Evolutionary conservation across 768 basidiomycete genomes (phyloP).

Genomic region (Lactarius akahatsu): DNA sequence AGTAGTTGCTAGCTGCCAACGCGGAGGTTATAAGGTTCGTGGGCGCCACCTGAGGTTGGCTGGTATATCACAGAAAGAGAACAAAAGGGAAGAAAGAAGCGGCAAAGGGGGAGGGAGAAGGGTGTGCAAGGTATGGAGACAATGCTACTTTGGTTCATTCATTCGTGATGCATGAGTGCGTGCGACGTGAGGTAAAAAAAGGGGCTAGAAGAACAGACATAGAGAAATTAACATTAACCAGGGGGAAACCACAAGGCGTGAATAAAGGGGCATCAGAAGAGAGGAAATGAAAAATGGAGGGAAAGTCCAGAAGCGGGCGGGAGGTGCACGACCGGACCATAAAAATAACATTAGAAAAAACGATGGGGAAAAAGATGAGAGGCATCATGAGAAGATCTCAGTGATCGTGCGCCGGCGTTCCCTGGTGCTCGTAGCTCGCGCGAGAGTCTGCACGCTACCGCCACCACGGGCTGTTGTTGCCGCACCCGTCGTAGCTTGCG

Average conservation of each 20-base stretch:
- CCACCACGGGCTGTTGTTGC: constrained; percentile 11
- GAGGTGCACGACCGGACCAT: constrained; percentile 10
- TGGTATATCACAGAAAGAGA: constrained; percentile 16
- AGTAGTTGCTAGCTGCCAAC: neutral
- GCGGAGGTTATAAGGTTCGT: neutral
- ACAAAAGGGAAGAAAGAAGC: neutral
- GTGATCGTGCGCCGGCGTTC: constrained; percentile 52
- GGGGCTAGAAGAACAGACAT: constrained; percentile 12
- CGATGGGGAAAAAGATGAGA: neutral
- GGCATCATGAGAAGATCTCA: constrained; percentile 45
- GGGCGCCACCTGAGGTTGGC: neutral
- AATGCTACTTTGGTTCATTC: constrained; percentile 14
- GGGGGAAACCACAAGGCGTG: constrained; percentile 17
- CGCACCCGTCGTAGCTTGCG: neutral
- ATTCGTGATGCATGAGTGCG: constrained; percentile 20
- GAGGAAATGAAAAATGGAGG: neutral
- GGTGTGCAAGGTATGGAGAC: constrained; percentile 22
- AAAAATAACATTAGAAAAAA: constrained; percentile 29
- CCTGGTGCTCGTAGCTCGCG: constrained; percentile 34
- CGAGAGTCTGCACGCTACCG: constrained; percentile 38
- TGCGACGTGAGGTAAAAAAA: constrained; percentile 18
- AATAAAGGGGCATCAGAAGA: neutral
- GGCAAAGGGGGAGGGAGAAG: neutral
- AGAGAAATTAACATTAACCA: constrained; percentile 20
- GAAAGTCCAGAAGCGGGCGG: constrained; percentile 20